Percentiles rank a stretch among this genome's conserved stretches.
phyloP scores from a whole-genome alignment of 208 protist genomes.

The Wallacemonas sp. region DNA sequence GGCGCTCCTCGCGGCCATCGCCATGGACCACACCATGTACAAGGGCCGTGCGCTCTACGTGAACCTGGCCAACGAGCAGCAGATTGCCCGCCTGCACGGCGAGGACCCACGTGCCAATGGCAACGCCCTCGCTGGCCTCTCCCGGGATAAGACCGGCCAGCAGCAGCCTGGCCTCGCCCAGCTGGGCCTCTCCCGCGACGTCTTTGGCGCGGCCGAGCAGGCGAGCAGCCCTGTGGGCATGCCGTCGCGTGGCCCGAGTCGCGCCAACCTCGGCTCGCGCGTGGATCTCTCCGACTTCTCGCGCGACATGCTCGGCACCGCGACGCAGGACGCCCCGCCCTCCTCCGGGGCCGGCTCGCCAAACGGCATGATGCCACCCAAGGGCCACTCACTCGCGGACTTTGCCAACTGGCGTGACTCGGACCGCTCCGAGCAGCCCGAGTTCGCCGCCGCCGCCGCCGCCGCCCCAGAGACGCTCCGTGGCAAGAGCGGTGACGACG shows the following conservation, averaged over 20 bases:
- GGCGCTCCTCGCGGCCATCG: constrained; percentile 66
- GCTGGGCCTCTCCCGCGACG: constrained; percentile 61
- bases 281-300: constrained; percentile 64
- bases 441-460: constrained; percentile 27
- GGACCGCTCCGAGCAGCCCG: constrained; percentile 43
- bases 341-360: constrained; percentile 31
- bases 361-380: not conserved
- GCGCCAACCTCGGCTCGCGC: constrained; percentile 59
- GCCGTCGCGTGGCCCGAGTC: constrained; percentile 13
- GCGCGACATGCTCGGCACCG: constrained; percentile 73
- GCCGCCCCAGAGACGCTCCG: constrained; percentile 21
- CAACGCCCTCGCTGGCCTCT: constrained; percentile 28
- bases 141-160: constrained; percentile 54
- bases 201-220: constrained; percentile 65
- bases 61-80: constrained; percentile 76
- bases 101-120: constrained; percentile 27
- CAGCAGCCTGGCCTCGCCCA: constrained; percentile 40
- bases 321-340: constrained; percentile 34
- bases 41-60: constrained; percentile 77
- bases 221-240: constrained; percentile 5
- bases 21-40: constrained; percentile 59
- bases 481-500: constrained; percentile 14
- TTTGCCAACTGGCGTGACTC: constrained; percentile 68
- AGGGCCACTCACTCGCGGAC: constrained; percentile 21
- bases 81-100: constrained; percentile 71